Conservation (phyloP, 163 green algal genomes). For the Smithsoniella earleae region DNA sequence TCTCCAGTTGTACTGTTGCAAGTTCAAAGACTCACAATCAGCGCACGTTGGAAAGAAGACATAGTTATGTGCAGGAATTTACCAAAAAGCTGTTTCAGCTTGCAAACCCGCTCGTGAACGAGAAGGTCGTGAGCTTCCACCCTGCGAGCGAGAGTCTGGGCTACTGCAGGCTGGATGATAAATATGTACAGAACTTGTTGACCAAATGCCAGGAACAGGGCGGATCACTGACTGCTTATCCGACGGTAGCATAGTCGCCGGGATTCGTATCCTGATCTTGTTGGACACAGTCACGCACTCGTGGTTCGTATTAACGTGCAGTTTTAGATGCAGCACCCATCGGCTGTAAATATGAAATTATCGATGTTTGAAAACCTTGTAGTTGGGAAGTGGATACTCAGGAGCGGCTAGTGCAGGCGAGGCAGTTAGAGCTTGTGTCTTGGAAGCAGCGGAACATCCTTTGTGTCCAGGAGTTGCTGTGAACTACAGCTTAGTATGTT, state of each 20-base stretch:
- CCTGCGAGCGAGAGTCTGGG: neutral
- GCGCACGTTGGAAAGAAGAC: too few species aligned
- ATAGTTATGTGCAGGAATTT: slow-evolving; percentile 17
- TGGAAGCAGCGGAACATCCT: too few species aligned
- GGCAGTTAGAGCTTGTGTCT: too few species aligned
- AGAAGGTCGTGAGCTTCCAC: slow-evolving; percentile 18
- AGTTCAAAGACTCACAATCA: too few species aligned
- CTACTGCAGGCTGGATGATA: slow-evolving; percentile 15
- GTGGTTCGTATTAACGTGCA: neutral
- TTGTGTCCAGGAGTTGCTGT: too few species aligned
- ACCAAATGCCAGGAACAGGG: neutral
- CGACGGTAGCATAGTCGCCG: neutral
- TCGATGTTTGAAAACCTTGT: neutral
- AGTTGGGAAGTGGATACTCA: neutral
- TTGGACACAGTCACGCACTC: neutral
- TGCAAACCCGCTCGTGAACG: neutral
- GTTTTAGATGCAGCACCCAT: neutral
- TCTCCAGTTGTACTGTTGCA: too few species aligned
- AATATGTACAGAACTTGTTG: slow-evolving; percentile 24
- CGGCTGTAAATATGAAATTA: neutral
- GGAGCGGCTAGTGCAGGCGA: neutral
- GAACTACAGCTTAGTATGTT: too few species aligned
- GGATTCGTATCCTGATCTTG: too few species aligned
- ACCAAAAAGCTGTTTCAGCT: slow-evolving; percentile 31
- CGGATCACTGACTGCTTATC: slow-evolving; percentile 2